phyloP scores from a whole-genome alignment of 2,329 filamentous ascomycete species.

The Pseudogymnoascus verrucosus region DNA sequence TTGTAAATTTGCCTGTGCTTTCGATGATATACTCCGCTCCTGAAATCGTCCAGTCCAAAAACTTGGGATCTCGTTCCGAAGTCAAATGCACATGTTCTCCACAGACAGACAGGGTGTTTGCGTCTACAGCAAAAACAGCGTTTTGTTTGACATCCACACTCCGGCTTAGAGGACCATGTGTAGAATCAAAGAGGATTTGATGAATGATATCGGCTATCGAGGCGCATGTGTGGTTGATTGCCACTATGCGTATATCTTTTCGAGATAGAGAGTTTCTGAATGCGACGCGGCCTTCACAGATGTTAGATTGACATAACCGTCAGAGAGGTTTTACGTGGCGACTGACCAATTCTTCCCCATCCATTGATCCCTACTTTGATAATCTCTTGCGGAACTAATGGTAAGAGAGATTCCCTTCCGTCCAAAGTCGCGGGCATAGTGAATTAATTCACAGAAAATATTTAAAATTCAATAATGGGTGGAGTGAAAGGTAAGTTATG shows the following conservation, averaged over 20 bases:
- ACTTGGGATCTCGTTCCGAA: constrained; percentile 11
- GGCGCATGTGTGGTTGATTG: constrained; percentile 14
- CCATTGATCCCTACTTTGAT: constrained; percentile 11
- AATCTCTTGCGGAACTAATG: neutral
- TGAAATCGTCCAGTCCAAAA: constrained; percentile 9
- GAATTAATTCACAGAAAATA: neutral
- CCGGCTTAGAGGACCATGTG: constrained; percentile 11
- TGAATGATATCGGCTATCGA: constrained; percentile 12
- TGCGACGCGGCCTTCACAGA: constrained; percentile 10
- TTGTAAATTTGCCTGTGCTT: constrained; percentile 14
- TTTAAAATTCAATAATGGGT: neutral
- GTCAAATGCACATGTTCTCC: constrained; percentile 10
- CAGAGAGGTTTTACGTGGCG: neutral
- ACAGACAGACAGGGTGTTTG: constrained; percentile 8
- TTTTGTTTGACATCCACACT: neutral
- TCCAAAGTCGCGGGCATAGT: neutral
- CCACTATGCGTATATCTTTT: constrained; percentile 10
- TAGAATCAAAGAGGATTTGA: constrained; percentile 13
- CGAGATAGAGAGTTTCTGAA: constrained; percentile 11
- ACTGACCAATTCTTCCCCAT: constrained; percentile 11
- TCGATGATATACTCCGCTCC: constrained; percentile 13
- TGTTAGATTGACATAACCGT: neutral
- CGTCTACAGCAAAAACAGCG: constrained; percentile 11
- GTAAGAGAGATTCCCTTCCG: neutral
- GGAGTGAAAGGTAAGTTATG: neutral